phyloP scores from a whole-genome alignment of 2,329 filamentous ascomycete genomes.

The Talaromyces sp. region DNA sequence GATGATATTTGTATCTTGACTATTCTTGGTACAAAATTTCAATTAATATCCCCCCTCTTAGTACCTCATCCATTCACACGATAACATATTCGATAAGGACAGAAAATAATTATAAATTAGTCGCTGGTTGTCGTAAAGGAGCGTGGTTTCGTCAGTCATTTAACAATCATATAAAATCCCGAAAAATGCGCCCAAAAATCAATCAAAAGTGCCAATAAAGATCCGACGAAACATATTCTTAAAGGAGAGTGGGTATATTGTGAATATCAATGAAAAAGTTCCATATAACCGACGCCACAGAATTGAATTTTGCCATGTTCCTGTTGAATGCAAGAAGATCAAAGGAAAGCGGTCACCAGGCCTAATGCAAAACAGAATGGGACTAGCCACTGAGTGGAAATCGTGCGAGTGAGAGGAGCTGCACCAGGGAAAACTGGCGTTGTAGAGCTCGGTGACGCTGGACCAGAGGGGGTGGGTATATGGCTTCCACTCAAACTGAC shows the following conservation, averaged over 20 bases:
- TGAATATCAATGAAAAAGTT: neutral
- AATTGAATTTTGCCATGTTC: neutral
- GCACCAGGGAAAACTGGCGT: neutral
- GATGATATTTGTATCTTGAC: neutral
- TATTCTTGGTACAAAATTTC: neutral
- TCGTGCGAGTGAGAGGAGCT: neutral
- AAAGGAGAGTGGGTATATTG: neutral
- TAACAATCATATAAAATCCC: neutral
- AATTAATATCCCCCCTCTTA: neutral
- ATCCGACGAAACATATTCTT: neutral
- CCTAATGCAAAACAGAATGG: neutral
- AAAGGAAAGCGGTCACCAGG: neutral
- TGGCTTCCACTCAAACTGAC: neutral
- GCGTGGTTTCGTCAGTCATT: neutral
- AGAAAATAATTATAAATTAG: neutral
- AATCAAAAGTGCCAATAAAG: neutral
- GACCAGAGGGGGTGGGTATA: neutral
- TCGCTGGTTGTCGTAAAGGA: neutral
- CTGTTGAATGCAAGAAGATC: neutral
- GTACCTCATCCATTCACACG: no score
- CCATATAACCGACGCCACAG: neutral
- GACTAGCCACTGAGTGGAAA: neutral
- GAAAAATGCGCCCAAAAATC: neutral
- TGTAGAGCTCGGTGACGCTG: neutral
- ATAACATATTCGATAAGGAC: neutral